Base-by-base conservation (phyloP, 768 basidiomycete genomes). In the Cystoderma amianthinum region DNA sequence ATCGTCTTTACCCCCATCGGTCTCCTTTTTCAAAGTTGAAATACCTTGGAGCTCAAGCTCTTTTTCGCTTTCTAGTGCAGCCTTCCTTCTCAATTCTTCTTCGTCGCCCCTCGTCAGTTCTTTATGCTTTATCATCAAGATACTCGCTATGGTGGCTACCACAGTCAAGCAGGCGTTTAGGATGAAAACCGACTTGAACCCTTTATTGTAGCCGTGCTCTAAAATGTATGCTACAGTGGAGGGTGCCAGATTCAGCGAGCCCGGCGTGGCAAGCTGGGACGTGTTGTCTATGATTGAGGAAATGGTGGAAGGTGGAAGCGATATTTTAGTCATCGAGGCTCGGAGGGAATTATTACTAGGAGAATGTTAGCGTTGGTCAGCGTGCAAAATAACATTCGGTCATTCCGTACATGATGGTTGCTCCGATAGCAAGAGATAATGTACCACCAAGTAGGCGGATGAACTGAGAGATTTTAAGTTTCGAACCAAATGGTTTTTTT, bases 361-460 rank as follows among this genome's bases (percentile, higher is more conserved):
- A 34, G 42, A 17, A 4, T 9, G 3, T 41, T 32, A 16, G 37
- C 38, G 3, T 4, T n/a, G 13, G 9, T 32, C 36, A 21, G 1
- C 5, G 23, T 3, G 19, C 10, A n/a, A 13, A 7, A 19, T 30
- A 38, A 11, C 12, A 7, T 36, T 28, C n/a, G 28, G 28, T 10
- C 2, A 45, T n/a, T 28, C 49, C 61, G 38, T 46, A 75, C 68
- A 84, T 71, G 34, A 85, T 62, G 2, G 81, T 74, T 0, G 74
- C 69, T 3, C 73, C 78, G 19, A 83, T 63, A 1, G 84, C 79
- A 1, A 87, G 68, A 3, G 77, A 67, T 2, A 90, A 52, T 0
- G 85, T 80, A 13, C 85, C 85, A 15, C 85, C 86, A 2, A 88
- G 62, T 41, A 79, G 62, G 12, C 85, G 72, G 37, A 85, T 65